A percentile compares a stretch with the other conserved stretches of the same genome.
Evolutionary conservation across 192 early-diverging fungal genomes (phyloP).

Genomic region (Spizellomyces punctatus): DNA sequence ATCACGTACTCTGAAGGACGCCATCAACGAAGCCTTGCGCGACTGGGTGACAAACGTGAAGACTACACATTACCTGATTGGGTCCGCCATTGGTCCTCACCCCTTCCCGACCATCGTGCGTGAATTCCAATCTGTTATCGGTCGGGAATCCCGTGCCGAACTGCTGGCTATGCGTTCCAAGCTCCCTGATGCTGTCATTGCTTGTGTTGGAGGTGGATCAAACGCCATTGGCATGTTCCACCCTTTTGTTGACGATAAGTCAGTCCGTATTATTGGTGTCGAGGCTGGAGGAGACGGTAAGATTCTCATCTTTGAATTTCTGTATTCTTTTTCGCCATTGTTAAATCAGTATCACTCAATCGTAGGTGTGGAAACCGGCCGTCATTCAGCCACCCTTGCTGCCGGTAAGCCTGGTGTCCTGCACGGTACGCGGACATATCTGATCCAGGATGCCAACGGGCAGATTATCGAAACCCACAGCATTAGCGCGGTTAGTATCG

Average conservation of each 20-base stretch:
- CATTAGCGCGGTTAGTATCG: constrained; percentile 71
- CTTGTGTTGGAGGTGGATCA: constrained; percentile 96
- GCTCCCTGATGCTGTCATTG: constrained; percentile 90
- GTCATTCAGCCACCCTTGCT: constrained; percentile 89
- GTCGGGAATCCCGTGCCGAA: constrained; percentile 84
- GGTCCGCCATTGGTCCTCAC: constrained; percentile 95
- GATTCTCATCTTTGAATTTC: neutral
- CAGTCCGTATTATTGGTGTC: constrained; percentile 87
- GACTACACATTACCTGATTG: constrained; percentile 94
- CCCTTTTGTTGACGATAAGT: constrained; percentile 84
- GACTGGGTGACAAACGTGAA: constrained; percentile 97
- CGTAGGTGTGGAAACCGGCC: constrained; percentile 66
- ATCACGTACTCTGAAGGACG: constrained; percentile 91
- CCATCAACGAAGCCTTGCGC: constrained; percentile 98
- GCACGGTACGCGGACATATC: constrained; percentile 93
- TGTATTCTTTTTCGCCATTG: neutral
- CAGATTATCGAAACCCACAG: constrained; percentile 96
- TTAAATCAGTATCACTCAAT: neutral
- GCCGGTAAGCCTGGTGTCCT: constrained; percentile 88
- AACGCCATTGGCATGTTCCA: constrained; percentile 98
- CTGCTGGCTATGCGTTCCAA: constrained; percentile 79
- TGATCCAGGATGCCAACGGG: constrained; percentile 94
- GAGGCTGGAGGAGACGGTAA: constrained; percentile 92
- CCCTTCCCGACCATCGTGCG: constrained; percentile 97
- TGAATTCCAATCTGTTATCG: constrained; percentile 98